A percentile compares a stretch with the other conserved stretches of the same genome.
Conservation (phyloP, 75 land plant genomes). For the Pinus taeda region DNA sequence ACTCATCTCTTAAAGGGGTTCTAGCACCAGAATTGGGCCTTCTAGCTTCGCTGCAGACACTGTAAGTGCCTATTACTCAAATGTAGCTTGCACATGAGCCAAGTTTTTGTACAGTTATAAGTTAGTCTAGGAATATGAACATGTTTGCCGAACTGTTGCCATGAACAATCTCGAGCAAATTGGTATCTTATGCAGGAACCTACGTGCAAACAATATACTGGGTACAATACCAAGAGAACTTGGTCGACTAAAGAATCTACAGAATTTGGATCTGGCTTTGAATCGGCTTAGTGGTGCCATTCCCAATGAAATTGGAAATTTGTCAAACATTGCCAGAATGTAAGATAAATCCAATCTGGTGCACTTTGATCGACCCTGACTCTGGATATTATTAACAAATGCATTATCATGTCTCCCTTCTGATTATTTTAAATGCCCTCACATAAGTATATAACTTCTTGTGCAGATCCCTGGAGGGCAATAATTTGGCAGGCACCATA, state of each 20-base stretch:
- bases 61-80: slow-evolving; percentile 26
- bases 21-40: slow-evolving; percentile 36
- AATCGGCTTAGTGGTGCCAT: slow-evolving; percentile 55
- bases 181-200: slow-evolving; percentile 24
- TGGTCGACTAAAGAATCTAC: slow-evolving; percentile 41
- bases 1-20: slow-evolving; percentile 51
- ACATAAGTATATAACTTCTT: not conserved
- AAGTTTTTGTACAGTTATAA: not conserved
- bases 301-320: slow-evolving; percentile 47
- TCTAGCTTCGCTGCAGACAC: slow-evolving; percentile 28
- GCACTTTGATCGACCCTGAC: not conserved
- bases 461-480: slow-evolving; percentile 60
- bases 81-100: not conserved
- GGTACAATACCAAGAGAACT: slow-evolving; percentile 54
- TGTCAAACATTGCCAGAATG: slow-evolving; percentile 39
- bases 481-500: slow-evolving; percentile 56
- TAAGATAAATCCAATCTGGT: slow-evolving; percentile 10
- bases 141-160: not conserved
- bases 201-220: slow-evolving; percentile 39
- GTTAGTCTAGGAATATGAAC: not conserved
- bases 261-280: slow-evolving; percentile 42
- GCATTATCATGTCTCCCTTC: not conserved
- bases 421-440: not conserved
- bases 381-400: not conserved
- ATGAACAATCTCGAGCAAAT: not conserved